A percentile compares a stretch with the other conserved stretches of the same genome.
These are phyloP conservation scores for Trichoderma hamatum DNA, from an alignment of 2,329 filamentous ascomycete species.

Conservation along the genomic window DNA sequence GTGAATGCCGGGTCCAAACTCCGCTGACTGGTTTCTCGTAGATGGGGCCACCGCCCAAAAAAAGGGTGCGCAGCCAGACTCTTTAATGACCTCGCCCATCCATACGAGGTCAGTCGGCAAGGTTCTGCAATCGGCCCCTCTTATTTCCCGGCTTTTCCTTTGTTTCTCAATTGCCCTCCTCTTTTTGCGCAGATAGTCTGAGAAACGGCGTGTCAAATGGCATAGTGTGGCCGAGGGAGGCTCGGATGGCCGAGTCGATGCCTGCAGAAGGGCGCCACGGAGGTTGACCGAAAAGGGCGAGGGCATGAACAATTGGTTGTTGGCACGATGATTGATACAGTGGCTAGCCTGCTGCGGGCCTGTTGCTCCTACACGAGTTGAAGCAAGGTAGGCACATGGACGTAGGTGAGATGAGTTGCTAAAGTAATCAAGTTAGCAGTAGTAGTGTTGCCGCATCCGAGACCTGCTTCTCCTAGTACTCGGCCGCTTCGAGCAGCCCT, in stretches of 20 bases:
- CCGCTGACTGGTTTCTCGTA: neutral
- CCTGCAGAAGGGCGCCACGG: neutral
- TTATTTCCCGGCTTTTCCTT: neutral
- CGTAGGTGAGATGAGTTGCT: neutral
- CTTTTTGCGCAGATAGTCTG: neutral
- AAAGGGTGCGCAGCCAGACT: neutral
- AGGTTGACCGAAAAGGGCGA: conserved; percentile 24
- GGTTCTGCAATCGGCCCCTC: neutral
- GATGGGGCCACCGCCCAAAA: neutral
- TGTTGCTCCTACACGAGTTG: neutral
- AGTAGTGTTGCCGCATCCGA: neutral
- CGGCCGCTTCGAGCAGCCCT: neutral
- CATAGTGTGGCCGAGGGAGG: conserved; percentile 2
- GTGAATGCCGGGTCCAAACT: neutral
- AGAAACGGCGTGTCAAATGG: too few species aligned
- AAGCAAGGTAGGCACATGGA: neutral
- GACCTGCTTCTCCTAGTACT: neutral
- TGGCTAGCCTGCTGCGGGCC: neutral
- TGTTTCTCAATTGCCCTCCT: neutral
- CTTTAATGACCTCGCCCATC: neutral
- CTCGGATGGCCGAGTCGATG: neutral
- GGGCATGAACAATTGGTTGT: neutral
- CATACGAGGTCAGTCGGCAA: neutral
- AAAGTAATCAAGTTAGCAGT: too few species aligned
- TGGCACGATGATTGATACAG: neutral